A percentile compares a stretch with the other conserved stretches of the same genome.
Conservation (phyloP, 1,284 basidiomycete genomes). For the Apiotrichum gracile region DNA sequence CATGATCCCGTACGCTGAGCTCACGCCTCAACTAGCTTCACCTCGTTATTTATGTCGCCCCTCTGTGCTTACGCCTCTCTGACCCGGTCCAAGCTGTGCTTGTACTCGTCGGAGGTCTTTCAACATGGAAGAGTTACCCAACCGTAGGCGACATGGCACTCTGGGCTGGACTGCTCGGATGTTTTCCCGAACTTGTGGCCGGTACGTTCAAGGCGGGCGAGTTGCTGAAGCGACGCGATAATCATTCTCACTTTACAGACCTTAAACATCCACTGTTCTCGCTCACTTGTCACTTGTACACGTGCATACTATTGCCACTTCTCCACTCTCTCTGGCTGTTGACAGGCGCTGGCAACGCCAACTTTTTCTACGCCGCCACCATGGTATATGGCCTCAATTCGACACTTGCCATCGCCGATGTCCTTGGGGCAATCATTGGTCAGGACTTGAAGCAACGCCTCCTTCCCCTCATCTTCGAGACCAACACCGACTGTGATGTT, state of each 20-base stretch:
- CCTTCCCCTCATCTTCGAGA: background rate
- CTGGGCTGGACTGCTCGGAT: slow-evolving; percentile 69
- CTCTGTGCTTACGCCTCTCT: slow-evolving; percentile 82
- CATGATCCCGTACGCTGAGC: too few species aligned
- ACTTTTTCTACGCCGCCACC: slow-evolving; percentile 95
- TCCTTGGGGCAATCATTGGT: slow-evolving; percentile 57
- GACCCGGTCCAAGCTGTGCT: slow-evolving; percentile 78
- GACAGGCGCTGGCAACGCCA: slow-evolving; percentile 92
- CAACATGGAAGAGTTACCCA: slow-evolving; percentile 87
- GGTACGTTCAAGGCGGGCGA: slow-evolving; percentile 55
- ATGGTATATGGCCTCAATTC: slow-evolving; percentile 87
- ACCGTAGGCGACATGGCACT: slow-evolving; percentile 82
- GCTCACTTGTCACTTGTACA: slow-evolving; percentile 73
- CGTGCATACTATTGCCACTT: slow-evolving; percentile 77
- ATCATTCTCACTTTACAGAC: slow-evolving; percentile 53
- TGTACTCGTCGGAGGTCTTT: slow-evolving; percentile 68
- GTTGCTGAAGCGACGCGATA: background rate
- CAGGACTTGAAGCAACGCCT: background rate
- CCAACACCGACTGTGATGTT: background rate
- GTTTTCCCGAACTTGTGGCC: slow-evolving; percentile 78
- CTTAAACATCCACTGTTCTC: slow-evolving; percentile 83
- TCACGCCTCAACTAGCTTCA: too few species aligned
- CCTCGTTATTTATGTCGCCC: slow-evolving; percentile 73
- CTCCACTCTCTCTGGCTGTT: slow-evolving; percentile 89
- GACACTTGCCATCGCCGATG: slow-evolving; percentile 74